Percentiles rank a stretch among this genome's conserved stretches.
Evolutionary conservation across 2,329 filamentous ascomycete species (phyloP).

Genomic region (Cladosporium austrohemisphaericum): DNA sequence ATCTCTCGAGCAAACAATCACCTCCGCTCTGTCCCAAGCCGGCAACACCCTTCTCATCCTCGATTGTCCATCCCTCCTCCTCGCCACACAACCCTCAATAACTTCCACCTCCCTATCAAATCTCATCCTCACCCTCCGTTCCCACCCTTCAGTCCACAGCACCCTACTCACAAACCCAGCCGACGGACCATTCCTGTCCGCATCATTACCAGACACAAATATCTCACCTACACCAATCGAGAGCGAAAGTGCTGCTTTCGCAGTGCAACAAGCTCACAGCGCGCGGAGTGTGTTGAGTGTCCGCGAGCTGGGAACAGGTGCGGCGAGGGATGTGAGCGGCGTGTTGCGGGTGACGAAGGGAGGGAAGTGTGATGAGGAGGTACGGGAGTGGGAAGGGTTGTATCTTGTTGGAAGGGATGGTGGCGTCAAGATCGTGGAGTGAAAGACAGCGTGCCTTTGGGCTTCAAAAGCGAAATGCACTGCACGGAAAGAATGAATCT

Average conservation of each 20-base stretch:
- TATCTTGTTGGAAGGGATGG: conserved; percentile 80
- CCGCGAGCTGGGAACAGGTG: conserved; percentile 76
- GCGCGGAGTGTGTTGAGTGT: conserved; percentile 69
- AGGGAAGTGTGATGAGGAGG: conserved; percentile 36
- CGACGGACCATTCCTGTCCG: conserved; percentile 63
- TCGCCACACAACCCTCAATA: conserved; percentile 32
- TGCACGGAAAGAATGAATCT: too few relatives aligned
- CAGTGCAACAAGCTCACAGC: conserved; percentile 69
- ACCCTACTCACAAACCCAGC: conserved; percentile 67
- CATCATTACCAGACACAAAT: conserved; percentile 38
- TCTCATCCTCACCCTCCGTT: conserved; percentile 30
- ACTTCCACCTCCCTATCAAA: conserved; percentile 29
- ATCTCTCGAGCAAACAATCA: conserved; percentile 13
- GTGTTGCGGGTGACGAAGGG: conserved; percentile 72
- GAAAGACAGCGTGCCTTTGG: too few relatives aligned
- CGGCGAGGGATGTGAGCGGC: conserved; percentile 86
- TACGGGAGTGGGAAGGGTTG: conserved; percentile 65
- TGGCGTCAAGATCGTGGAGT: conserved; percentile 59
- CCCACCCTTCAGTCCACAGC: conserved; percentile 56
- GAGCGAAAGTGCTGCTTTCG: conserved; percentile 65
- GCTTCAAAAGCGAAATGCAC: too few relatives aligned
- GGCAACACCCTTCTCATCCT: conserved; percentile 41
- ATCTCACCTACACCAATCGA: conserved; percentile 60
- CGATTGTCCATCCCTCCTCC: conserved; percentile 42
- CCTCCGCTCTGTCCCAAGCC: conserved; percentile 14